These are phyloP conservation scores for Monosporozyma yasuniensis DNA, from an alignment of 805 yeast species.

Conservation along the genomic window DNA sequence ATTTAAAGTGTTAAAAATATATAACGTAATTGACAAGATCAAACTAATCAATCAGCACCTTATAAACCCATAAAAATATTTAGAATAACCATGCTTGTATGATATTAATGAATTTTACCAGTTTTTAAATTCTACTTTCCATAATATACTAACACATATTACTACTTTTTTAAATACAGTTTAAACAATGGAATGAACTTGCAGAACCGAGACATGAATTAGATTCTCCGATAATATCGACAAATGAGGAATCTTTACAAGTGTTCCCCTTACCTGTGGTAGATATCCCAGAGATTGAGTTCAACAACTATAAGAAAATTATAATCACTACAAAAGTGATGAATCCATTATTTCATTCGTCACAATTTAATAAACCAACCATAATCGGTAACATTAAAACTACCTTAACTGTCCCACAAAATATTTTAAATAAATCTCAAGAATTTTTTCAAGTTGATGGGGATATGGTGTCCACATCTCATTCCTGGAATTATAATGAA, in stretches of 20 bases:
- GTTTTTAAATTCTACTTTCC: not conserved
- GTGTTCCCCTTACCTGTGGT: slow-evolving; percentile 27
- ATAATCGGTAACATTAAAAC: slow-evolving; percentile 14
- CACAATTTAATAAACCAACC: slow-evolving; percentile 5
- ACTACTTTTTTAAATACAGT: slow-evolving; percentile 19
- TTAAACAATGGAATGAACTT: slow-evolving; percentile 44
- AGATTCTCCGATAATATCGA: slow-evolving; percentile 23
- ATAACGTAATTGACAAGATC: not conserved
- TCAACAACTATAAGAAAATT: slow-evolving; percentile 10
- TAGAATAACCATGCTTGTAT: not conserved
- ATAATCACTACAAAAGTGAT: slow-evolving; percentile 21
- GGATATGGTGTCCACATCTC: not conserved
- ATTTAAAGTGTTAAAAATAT: not conserved
- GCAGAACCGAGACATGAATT: slow-evolving; percentile 41
- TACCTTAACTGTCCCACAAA: slow-evolving; percentile 5
- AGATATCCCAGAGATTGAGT: slow-evolving; percentile 13
- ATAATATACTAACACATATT: not conserved
- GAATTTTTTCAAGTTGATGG: not conserved
- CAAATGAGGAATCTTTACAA: slow-evolving; percentile 20
- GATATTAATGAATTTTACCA: not conserved
- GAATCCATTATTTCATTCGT: slow-evolving; percentile 23
- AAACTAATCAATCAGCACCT: not conserved
- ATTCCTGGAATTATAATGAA: slow-evolving; percentile 20
- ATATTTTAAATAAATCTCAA: not conserved
- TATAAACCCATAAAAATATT: not conserved